Base-by-base conservation (phyloP, 2,329 filamentous ascomycete genomes). In the Myriosclerotinia duriaeana region DNA sequence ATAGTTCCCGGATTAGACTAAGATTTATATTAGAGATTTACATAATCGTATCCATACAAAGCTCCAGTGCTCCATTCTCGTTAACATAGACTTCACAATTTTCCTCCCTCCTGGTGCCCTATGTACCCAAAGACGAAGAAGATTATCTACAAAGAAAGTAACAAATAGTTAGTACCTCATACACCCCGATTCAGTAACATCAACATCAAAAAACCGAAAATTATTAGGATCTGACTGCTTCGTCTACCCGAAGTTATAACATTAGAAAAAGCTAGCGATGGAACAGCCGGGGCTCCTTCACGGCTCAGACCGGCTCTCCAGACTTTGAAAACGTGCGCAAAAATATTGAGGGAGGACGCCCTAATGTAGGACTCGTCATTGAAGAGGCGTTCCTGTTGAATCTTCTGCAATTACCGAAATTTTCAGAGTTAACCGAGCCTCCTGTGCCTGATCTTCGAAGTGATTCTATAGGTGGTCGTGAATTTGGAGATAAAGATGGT, bases 291-390 rank as follows among this genome's bases (percentile, higher is more conserved):
- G 7, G 26, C 40, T 15, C 9, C 30, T n/a, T 59, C 55, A 12
- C 26, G 20, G 15, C 36, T 40, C 40, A 59, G 42, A 44, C 26
- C 17, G 20, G 22, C 12, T 20, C 48, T 1, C 61, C 61, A 2
- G 40, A 48, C 38, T 7, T 55, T 1, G 40, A 55, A 17, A 48
- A 56, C 12, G 52, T 42, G 17, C 40, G 20, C 52, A 55, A 55
- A 8, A 48, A 48, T n/a, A 46, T 36, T 12, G 61, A 64, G 3
- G 52, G 11, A 7, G 61, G 61, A 20, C 40, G 8, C 3, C 40
- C 40, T 8, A 56, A 12, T 36, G 52, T 55, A 8, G 61, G 52
- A 38, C 52, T 64, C 22, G 26, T 46, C 52, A 55, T 55, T 5
- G 52, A 44, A 56, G n/a, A 1, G 61, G 52, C 5, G 40, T 64